These are phyloP conservation scores for Colletotrichum truncatum DNA, from an alignment of 2,329 filamentous ascomycete genomes.

Conservation along the genomic window DNA sequence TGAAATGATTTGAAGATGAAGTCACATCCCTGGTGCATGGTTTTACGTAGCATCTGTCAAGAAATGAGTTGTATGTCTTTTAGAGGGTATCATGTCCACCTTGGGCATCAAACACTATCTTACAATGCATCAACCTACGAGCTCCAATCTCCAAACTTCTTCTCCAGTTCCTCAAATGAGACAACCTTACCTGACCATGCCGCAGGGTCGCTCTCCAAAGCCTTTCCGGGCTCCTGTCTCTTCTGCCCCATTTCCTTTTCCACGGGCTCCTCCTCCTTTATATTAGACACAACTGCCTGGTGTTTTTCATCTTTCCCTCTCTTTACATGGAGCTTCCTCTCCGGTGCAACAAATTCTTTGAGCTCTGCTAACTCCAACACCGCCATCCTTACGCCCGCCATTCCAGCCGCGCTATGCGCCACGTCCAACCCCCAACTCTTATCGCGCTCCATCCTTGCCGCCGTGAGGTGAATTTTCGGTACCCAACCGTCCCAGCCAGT, in stretches of 20 bases:
- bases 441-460: conserved; percentile 46
- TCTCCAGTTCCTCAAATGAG: conserved; percentile 45
- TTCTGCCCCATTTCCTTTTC: background rate
- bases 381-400: conserved; percentile 49
- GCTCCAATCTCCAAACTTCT: conserved; percentile 28
- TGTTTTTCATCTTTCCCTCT: background rate
- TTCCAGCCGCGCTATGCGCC: conserved; percentile 43
- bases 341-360: conserved; percentile 1
- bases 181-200: conserved; percentile 43
- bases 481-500: conserved; percentile 35
- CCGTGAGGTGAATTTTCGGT: conserved; percentile 44
- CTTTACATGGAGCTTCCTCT: background rate
- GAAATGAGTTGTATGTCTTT: background rate
- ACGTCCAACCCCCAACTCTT: conserved; percentile 34
- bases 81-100: conserved; percentile 15
- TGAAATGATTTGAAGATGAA: too few species aligned
- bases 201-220: conserved; percentile 24
- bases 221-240: conserved; percentile 16
- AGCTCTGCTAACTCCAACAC: conserved; percentile 53
- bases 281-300: background rate
- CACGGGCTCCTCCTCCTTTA: background rate
- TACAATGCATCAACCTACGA: conserved; percentile 1
- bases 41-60: background rate
- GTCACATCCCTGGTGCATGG: background rate
- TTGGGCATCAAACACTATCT: background rate